Conservation (phyloP, 2,329 filamentous ascomycete species). For the Rutstroemia sp. region DNA sequence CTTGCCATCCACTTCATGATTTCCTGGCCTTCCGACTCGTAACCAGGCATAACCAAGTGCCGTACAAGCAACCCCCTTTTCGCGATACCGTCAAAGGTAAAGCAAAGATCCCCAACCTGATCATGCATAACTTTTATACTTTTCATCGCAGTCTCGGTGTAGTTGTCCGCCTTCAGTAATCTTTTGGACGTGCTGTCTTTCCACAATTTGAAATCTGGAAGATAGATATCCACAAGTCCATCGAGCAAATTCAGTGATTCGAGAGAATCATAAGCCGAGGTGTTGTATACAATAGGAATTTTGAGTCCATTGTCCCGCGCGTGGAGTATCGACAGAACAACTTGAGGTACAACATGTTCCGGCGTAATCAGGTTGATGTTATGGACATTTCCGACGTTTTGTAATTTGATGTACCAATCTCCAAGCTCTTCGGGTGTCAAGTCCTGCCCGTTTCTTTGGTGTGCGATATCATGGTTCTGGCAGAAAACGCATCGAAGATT, state of each 20-base stretch:
- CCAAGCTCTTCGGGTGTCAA: conserved; percentile 71
- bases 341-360: conserved; percentile 80
- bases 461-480: conserved; percentile 78
- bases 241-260: conserved; percentile 67
- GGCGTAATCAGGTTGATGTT: conserved; percentile 87
- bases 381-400: conserved; percentile 72
- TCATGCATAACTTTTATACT: conserved; percentile 73
- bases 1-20: conserved; percentile 73
- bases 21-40: conserved; percentile 61
- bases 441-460: conserved; percentile 74
- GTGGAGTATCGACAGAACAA: conserved; percentile 67
- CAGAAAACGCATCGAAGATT: conserved; percentile 58
- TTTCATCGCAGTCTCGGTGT: conserved; percentile 63
- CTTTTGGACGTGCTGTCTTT: conserved; percentile 55
- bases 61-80: conserved; percentile 69
- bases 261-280: conserved; percentile 70
- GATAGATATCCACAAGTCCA: conserved; percentile 75
- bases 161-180: conserved; percentile 72
- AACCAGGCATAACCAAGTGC: conserved; percentile 80
- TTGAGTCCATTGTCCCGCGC: conserved; percentile 62
- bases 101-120: conserved; percentile 77
- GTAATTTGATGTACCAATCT: conserved; percentile 77
- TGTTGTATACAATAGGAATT: conserved; percentile 78
- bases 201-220: conserved; percentile 89
- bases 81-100: conserved; percentile 73